Evolutionary conservation across 2,329 filamentous ascomycete species (phyloP).

Genomic region (Colletotrichum sp.): DNA sequence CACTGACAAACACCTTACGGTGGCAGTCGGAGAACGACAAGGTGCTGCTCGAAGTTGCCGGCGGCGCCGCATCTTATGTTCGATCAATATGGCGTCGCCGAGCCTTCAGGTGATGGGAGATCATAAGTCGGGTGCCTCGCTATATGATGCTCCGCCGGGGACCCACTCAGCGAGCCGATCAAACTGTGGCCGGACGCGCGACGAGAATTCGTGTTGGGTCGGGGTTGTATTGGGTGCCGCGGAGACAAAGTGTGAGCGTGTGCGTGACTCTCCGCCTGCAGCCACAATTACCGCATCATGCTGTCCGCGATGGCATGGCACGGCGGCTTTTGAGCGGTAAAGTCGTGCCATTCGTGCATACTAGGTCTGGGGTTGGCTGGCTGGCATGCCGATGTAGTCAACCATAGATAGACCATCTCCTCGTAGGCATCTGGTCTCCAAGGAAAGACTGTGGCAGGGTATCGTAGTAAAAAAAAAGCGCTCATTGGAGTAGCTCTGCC

Average conservation of each 20-base stretch:
- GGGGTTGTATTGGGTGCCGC: slow-evolving; percentile 1
- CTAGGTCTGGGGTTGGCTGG: background rate
- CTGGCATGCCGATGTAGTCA: background rate
- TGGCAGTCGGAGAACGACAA: background rate
- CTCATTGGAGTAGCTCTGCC: background rate
- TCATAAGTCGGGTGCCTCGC: slow-evolving; percentile 19
- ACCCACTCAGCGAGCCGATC: slow-evolving; percentile 7
- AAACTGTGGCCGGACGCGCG: slow-evolving; percentile 6
- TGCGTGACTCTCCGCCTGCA: background rate
- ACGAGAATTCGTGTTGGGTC: background rate
- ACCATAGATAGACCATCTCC: background rate
- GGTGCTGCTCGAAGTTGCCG: background rate
- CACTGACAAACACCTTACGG: background rate
- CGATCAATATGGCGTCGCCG: background rate
- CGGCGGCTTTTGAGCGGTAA: background rate
- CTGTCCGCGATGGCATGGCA: background rate
- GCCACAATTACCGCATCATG: background rate
- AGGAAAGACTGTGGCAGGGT: background rate
- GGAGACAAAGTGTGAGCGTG: background rate
- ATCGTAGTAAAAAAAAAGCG: background rate
- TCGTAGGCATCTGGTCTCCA: background rate
- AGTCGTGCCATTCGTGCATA: background rate
- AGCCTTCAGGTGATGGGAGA: slow-evolving; percentile 11
- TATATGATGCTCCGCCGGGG: slow-evolving; percentile 17
- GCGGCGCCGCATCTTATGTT: background rate